Evolutionary conservation across 768 basidiomycete genomes (phyloP).

Genomic region (Termitomyces titanicus): DNA sequence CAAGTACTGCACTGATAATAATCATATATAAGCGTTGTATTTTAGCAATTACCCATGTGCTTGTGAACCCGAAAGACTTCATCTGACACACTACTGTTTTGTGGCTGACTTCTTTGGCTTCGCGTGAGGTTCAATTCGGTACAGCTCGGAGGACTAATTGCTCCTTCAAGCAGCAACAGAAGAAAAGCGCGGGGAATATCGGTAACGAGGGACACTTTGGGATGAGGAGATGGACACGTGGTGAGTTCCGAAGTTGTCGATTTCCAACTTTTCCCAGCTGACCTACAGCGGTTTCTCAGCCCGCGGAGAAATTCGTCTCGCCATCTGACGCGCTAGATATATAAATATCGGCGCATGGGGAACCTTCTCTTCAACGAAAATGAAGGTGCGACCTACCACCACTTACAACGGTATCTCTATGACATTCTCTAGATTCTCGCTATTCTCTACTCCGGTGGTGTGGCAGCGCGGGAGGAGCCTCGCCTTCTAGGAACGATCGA

Average conservation of each 20-base stretch:
- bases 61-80: background rate
- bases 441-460: slow-evolving; percentile 67
- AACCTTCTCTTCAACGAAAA: slow-evolving; percentile 15
- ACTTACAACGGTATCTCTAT: background rate
- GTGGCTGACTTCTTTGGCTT: too few relatives aligned
- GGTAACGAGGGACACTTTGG: background rate
- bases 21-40: background rate
- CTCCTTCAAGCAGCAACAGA: slow-evolving; percentile 1
- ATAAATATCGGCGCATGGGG: slow-evolving; percentile 2
- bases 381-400: slow-evolving; percentile 35
- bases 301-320: background rate
- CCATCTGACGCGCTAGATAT: slow-evolving; percentile 6
- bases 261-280: slow-evolving; percentile 5
- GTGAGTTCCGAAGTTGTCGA: background rate
- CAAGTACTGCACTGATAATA: slow-evolving; percentile 2
- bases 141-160: background rate
- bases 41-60: background rate
- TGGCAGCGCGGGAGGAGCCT: slow-evolving; percentile 64
- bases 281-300: background rate
- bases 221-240: slow-evolving; percentile 14
- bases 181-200: slow-evolving; percentile 6
- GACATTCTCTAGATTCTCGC: slow-evolving; percentile 52
- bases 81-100: too few relatives aligned
- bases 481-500: slow-evolving; percentile 79
- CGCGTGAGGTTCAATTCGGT: background rate